phyloP scores from a whole-genome alignment of 1,284 basidiomycete species.

The Tranzscheliella williamsii region DNA sequence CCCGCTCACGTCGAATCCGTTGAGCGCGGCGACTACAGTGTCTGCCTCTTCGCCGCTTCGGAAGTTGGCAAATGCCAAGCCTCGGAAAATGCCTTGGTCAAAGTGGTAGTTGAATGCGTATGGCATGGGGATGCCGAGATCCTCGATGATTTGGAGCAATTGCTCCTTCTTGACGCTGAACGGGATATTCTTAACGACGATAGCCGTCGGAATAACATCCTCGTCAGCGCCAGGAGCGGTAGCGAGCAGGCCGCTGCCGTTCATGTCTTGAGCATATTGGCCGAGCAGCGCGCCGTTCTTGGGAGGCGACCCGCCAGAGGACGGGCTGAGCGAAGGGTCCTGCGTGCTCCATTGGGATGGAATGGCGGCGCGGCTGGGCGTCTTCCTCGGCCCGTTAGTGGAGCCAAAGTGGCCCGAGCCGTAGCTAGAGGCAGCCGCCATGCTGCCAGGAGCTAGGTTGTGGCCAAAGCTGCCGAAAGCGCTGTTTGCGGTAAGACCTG shows the following conservation, averaged over 20 bases:
- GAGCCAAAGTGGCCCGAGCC: constrained; percentile 35
- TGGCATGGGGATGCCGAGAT: constrained; percentile 91
- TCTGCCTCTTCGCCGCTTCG: constrained; percentile 87
- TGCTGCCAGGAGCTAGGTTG: constrained; percentile 25
- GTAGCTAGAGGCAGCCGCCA: constrained; percentile 13
- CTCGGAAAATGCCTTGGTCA: constrained; percentile 78
- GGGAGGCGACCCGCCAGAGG: constrained; percentile 25
- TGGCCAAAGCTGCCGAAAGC: constrained; percentile 48
- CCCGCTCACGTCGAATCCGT: constrained; percentile 89
- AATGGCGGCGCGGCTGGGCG: constrained; percentile 28
- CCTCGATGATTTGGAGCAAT: constrained; percentile 91
- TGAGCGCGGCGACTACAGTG: constrained; percentile 90
- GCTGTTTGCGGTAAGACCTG: constrained; percentile 27
- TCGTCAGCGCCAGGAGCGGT: constrained; percentile 67
- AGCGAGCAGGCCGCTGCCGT: background rate
- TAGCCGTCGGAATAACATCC: constrained; percentile 96
- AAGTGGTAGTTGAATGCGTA: constrained; percentile 85
- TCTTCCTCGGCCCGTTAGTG: constrained; percentile 15
- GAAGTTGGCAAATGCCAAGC: constrained; percentile 98
- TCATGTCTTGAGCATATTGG: constrained; percentile 1
- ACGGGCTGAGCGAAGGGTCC: constrained; percentile 19
- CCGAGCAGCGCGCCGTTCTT: constrained; percentile 4
- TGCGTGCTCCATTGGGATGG: constrained; percentile 37
- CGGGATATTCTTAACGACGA: constrained; percentile 99
- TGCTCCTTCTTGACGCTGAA: constrained; percentile 97